These are phyloP conservation scores for Didymella segeticola DNA, from an alignment of 2,329 filamentous ascomycete genomes.

Conservation along the genomic window DNA sequence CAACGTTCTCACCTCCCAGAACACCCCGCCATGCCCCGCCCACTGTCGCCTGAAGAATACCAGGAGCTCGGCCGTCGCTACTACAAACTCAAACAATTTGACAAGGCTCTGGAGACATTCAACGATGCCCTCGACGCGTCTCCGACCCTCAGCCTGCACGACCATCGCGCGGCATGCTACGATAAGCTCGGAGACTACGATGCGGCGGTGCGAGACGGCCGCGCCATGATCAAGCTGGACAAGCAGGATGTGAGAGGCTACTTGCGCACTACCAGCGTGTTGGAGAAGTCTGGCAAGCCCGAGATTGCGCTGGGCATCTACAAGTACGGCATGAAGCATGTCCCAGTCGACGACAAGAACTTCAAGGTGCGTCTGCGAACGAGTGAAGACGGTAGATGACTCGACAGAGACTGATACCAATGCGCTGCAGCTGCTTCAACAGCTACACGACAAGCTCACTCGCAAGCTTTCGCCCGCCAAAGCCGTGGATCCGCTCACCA, in stretches of 20 bases:
- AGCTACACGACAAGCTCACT: conserved; percentile 57
- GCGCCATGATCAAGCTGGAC: conserved; percentile 60
- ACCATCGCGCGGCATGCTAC: conserved; percentile 63
- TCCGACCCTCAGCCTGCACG: conserved; percentile 53
- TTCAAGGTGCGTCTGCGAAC: conserved; percentile 32
- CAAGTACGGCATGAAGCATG: conserved; percentile 62
- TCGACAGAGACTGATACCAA: not conserved
- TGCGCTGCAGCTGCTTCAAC: conserved; percentile 47
- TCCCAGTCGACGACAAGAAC: conserved; percentile 50
- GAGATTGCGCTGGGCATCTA: conserved; percentile 64
- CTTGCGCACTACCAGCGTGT: conserved; percentile 59
- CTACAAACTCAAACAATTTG: conserved; percentile 47
- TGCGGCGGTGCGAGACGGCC: conserved; percentile 63
- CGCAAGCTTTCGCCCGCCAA: conserved; percentile 51
- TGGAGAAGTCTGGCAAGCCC: conserved; percentile 57
- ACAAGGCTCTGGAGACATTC: conserved; percentile 44
- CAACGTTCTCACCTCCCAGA: not conserved
- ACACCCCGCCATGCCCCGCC: conserved; percentile 33
- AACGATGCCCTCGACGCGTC: conserved; percentile 39
- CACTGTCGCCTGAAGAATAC: conserved; percentile 44
- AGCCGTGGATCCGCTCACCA: conserved; percentile 59
- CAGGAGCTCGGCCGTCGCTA: conserved; percentile 45
- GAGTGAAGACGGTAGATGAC: not conserved
- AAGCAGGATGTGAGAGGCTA: conserved; percentile 64
- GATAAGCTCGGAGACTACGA: conserved; percentile 60